Percentiles rank a stretch among this genome's conserved stretches.
These are phyloP conservation scores for Cladorrhinum sp. DNA, from an alignment of 2,329 filamentous ascomycete genomes.

Conservation along the genomic window DNA sequence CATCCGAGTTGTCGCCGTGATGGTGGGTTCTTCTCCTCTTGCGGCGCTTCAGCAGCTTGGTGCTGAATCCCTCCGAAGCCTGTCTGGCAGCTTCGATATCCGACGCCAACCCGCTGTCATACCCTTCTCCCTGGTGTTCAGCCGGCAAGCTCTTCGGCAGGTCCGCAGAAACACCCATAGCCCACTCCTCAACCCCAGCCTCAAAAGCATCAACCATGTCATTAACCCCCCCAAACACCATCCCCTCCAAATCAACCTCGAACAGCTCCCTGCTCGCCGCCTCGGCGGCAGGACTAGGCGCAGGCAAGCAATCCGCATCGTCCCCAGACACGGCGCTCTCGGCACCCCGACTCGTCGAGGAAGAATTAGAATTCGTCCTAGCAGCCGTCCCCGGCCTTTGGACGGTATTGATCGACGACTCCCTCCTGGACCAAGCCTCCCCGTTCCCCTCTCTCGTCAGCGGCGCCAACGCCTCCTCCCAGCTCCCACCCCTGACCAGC, in stretches of 20 bases:
- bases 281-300: slow-evolving; percentile 52
- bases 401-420: no score
- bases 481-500: slow-evolving; percentile 65
- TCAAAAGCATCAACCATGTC: slow-evolving; percentile 29
- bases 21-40: slow-evolving; percentile 33
- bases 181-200: slow-evolving; percentile 32
- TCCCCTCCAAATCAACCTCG: slow-evolving; percentile 39
- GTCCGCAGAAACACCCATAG: slow-evolving; percentile 26
- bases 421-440: slow-evolving; percentile 42
- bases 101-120: slow-evolving; percentile 32
- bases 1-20: slow-evolving; percentile 30
- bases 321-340: slow-evolving; percentile 24
- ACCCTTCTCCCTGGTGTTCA: slow-evolving; percentile 28
- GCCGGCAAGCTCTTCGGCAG: slow-evolving; percentile 14
- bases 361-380: slow-evolving; percentile 17
- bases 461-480: slow-evolving; percentile 79
- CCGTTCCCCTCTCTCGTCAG: slow-evolving; percentile 48
- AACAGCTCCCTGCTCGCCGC: slow-evolving; percentile 52
- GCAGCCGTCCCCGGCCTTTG: no score
- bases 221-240: slow-evolving; percentile 35
- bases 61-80: slow-evolving; percentile 41
- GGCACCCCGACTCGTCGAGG: slow-evolving; percentile 14
- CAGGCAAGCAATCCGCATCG: slow-evolving; percentile 39
- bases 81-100: slow-evolving; percentile 35
- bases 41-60: slow-evolving; percentile 48